These are phyloP conservation scores for Cryphonectria radicalis DNA, from an alignment of 2,329 filamentous ascomycete species.

Conservation along the genomic window DNA sequence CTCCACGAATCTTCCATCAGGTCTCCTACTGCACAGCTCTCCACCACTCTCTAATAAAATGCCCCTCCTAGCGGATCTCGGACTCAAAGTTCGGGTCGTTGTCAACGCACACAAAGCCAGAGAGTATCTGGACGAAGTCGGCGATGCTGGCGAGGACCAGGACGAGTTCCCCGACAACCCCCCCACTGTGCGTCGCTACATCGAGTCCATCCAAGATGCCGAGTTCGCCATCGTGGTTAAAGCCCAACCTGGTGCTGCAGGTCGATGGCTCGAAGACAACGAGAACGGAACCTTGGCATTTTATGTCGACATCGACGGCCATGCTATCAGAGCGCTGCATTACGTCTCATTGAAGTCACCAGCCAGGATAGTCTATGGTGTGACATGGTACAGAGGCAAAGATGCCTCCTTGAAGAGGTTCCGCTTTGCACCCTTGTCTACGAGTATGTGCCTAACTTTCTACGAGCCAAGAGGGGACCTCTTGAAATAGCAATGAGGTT, in stretches of 20 bases:
- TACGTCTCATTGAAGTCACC: not conserved
- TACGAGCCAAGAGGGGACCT: not conserved
- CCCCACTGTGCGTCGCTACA: not conserved
- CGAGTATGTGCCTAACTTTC: not conserved
- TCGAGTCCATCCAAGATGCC: not conserved
- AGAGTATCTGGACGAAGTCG: slow-evolving; percentile 7
- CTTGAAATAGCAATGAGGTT: no score
- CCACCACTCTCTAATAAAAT: not conserved
- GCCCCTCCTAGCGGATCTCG: slow-evolving; percentile 16
- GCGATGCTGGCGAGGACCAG: not conserved
- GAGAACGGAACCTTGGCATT: not conserved
- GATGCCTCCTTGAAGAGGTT: not conserved
- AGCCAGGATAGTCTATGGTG: not conserved
- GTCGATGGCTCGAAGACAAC: not conserved
- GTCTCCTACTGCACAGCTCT: no score
- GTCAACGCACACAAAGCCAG: not conserved
- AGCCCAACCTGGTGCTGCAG: not conserved
- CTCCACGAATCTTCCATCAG: not conserved
- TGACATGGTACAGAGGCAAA: not conserved
- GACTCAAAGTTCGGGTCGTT: slow-evolving; percentile 13
- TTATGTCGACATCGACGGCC: not conserved
- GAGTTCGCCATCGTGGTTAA: not conserved
- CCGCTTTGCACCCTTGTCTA: not conserved
- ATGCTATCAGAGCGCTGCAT: not conserved
- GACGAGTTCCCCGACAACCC: not conserved